Evolutionary conservation across 2,329 filamentous ascomycete species (phyloP), one percentile per base, ranked within the genome.

Genomic region (Fusarium sublunatum): DNA sequence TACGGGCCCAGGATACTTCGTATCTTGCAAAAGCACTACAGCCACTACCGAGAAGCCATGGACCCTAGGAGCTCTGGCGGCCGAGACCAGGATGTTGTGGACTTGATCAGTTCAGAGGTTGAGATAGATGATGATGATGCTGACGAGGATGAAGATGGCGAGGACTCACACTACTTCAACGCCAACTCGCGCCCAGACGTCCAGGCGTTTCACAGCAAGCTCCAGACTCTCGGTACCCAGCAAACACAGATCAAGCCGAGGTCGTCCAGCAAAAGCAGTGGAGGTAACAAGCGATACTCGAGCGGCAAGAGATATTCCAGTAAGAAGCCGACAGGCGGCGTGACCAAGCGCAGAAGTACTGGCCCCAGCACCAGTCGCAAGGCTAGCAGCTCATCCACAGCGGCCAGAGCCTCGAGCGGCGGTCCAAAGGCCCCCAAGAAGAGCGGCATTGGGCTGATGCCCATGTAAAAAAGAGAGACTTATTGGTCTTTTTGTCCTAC

Each of bases 1-100:
- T 87, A 88, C 70, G 91, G 91, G 7, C 77, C 75, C 31, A 81
- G 79, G 49, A 86, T 94, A 61, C 72, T 91, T 34, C 78, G 81
- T 1, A 73, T 92, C 6, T 77, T 93, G 42, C 77, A 78, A 47
- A 75, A 77, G 12, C 82, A 80, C 61, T 75, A 82, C 28, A 57
- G 69, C 0, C 75, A 78, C 35, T 88, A 86, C 65, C 73, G 75
- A 29, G 79, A 83, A 41, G 84, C 86, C 69, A 83, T 83, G 77
- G 77, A 76, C n/a, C 64, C 63, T 56, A 58, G 58, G 31, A 46
- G 67, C 5, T 15, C 46, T 22, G 45, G 65, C n/a, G 47, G 56
- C 26, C 52, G 56, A 24, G 66, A 64, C 42, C 70, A 75, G 53
- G 80, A 82, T 22, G 74, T 87, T 26, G 84, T 88, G 26, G 83